phyloP scores from a whole-genome alignment of 306 rosid species.

The Pueraria montana region DNA sequence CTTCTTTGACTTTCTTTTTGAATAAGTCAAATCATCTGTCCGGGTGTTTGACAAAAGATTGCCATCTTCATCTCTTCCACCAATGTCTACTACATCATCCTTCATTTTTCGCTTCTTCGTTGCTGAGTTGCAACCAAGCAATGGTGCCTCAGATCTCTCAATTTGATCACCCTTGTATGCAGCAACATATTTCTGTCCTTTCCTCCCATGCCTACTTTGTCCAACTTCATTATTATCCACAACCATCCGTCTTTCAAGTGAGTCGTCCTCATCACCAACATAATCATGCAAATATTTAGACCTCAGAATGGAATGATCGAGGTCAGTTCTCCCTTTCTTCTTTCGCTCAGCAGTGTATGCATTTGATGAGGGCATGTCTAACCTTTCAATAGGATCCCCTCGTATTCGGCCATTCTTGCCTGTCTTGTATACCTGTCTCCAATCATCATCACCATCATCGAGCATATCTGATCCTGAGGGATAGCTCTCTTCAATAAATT shows the following conservation, averaged over 20 bases:
- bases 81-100: constrained; percentile 55
- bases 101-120: constrained; percentile 81
- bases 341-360: constrained; percentile 57
- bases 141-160: constrained; percentile 76
- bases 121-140: constrained; percentile 72
- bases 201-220: constrained; percentile 61
- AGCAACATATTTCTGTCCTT: constrained; percentile 62
- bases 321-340: constrained; percentile 65
- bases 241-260: constrained; percentile 55
- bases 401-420: constrained; percentile 67
- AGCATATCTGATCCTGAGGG: constrained; percentile 58
- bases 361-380: constrained; percentile 57
- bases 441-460: constrained; percentile 64
- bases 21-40: constrained; percentile 58
- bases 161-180: constrained; percentile 50
- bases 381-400: constrained; percentile 62
- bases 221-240: constrained; percentile 65
- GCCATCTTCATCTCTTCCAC: constrained; percentile 64
- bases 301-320: constrained; percentile 56
- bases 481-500: constrained; percentile 63
- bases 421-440: constrained; percentile 55
- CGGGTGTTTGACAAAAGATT: constrained; percentile 56
- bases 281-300: constrained; percentile 57
- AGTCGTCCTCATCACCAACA: constrained; percentile 70
- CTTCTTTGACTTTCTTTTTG: constrained; percentile 77